Evolutionary conservation across 2,329 filamentous ascomycete species (phyloP), one percentile per base, ranked within the genome.

Genomic region (Microascus cirrosus): DNA sequence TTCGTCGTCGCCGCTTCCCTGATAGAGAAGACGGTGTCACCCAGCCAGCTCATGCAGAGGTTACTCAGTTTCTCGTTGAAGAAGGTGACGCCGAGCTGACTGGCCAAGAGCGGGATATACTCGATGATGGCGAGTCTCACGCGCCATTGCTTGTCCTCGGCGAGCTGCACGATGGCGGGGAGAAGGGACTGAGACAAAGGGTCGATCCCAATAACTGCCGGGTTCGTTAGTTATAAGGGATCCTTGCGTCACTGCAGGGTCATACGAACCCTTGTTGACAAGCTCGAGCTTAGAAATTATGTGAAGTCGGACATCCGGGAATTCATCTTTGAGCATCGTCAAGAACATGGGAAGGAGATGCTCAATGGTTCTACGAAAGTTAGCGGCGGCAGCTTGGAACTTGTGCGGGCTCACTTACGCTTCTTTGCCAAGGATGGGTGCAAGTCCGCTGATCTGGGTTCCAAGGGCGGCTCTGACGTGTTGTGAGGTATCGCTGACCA

Each of bases 281-380:
- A 95, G 83, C 76, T 99, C 95, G 58, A 99, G 85, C 75, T 99
- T 99, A n/a, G 94, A 97, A 68, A 99, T 99, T 71, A 99, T 99
- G 75, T 99, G 95, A 60, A 99, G 84, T 62, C 94, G 88, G 56
- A 99, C 94, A 70, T 99, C 94, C 24, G 94, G 94, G 73, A 96
- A 97, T 69, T 99, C 94, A 67, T 99, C 94, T 81, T 97, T 99
- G 66, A 99, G 85, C 94, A 99, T 99, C 72, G 95, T 90, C 57
- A 99, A 81, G 74, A 99, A 97, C 93, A 99, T 99, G 57, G 94
- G 94, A 52, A 99, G 83, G 52, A 99, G 84, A 71, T 99, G 94
- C 65, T 94, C 87, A 64, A 96, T 97, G 34, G 94, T 99, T 73
- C 90, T 94, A 63, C 1, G n/a, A 2, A 60, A 56, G 60, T 67